These are phyloP conservation scores for Mycena maculata DNA, from an alignment of 768 basidiomycete genomes.

Conservation along the genomic window DNA sequence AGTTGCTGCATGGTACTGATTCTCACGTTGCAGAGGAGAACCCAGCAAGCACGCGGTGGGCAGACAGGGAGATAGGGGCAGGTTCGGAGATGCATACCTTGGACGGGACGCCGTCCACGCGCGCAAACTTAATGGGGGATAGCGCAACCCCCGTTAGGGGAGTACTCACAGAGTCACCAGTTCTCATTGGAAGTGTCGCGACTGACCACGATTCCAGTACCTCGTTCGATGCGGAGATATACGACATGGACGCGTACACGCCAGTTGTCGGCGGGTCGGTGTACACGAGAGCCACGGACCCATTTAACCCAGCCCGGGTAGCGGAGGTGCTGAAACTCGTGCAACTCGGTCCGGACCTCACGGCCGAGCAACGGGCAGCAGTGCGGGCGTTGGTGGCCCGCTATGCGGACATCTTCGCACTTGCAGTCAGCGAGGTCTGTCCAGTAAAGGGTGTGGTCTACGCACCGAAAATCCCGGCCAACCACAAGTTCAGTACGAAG, in stretches of 20 bases:
- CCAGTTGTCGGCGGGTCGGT: slow-evolving; percentile 3
- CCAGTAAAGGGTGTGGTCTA: slow-evolving; percentile 47
- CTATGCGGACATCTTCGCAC: slow-evolving; percentile 54
- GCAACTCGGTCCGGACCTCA: slow-evolving; percentile 46
- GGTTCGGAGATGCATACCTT: neutral
- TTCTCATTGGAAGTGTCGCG: neutral
- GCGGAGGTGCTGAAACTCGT: slow-evolving; percentile 36
- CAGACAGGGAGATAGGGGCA: neutral
- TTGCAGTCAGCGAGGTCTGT: slow-evolving; percentile 51
- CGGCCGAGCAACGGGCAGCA: slow-evolving; percentile 33
- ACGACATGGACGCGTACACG: slow-evolving; percentile 13
- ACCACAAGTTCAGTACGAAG: slow-evolving; percentile 44
- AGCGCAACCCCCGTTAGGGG: too few relatives aligned
- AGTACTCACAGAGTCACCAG: neutral
- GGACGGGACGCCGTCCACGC: neutral
- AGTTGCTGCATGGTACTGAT: neutral
- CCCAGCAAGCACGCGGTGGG: neutral
- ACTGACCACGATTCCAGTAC: neutral
- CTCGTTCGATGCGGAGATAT: neutral
- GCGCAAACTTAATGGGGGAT: too few relatives aligned
- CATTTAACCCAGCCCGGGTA: slow-evolving; percentile 39
- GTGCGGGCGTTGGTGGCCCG: slow-evolving; percentile 39
- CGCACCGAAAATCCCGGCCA: slow-evolving; percentile 45
- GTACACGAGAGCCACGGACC: slow-evolving; percentile 39
- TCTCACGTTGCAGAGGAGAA: neutral